phyloP scores from a whole-genome alignment of 73 alveolate species.

The Paramecium primaurelia region DNA sequence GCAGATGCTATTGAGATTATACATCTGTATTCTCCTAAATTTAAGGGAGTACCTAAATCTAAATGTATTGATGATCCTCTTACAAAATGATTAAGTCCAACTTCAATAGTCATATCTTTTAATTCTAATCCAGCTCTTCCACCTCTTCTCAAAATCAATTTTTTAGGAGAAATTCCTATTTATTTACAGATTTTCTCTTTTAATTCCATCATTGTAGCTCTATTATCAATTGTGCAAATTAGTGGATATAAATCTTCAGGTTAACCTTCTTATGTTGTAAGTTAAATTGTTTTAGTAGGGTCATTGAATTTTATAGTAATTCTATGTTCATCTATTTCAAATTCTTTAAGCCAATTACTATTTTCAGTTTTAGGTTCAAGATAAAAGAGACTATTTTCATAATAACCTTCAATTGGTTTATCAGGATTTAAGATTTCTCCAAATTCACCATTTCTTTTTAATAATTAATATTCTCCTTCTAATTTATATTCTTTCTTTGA shows the following conservation, averaged over 20 bases:
- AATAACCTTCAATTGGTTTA: neutral
- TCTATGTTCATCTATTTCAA: slow-evolving; percentile 51
- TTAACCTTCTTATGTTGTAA: neutral
- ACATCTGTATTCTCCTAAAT: slow-evolving; percentile 49
- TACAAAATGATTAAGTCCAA: slow-evolving; percentile 47
- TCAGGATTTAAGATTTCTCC: slow-evolving; percentile 1
- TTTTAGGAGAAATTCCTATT: neutral
- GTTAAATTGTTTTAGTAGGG: neutral
- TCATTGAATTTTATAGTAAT: slow-evolving; percentile 47
- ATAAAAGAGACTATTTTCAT: neutral
- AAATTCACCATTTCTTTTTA: slow-evolving; percentile 21
- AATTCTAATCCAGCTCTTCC: slow-evolving; percentile 60
- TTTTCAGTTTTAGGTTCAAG: neutral
- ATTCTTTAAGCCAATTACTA: slow-evolving; percentile 34
- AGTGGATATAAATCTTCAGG: slow-evolving; percentile 18
- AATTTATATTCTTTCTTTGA: neutral
- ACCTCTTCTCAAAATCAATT: slow-evolving; percentile 55
- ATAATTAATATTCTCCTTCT: slow-evolving; percentile 18
- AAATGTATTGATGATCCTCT: slow-evolving; percentile 48
- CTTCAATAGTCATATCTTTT: slow-evolving; percentile 23
- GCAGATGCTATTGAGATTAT: slow-evolving; percentile 23
- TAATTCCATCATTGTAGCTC: slow-evolving; percentile 34
- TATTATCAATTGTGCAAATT: slow-evolving; percentile 10
- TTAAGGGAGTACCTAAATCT: slow-evolving; percentile 52
- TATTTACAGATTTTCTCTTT: slow-evolving; percentile 16